phyloP scores from a whole-genome alignment of 768 basidiomycete species.

The Lentinula detonsa region DNA sequence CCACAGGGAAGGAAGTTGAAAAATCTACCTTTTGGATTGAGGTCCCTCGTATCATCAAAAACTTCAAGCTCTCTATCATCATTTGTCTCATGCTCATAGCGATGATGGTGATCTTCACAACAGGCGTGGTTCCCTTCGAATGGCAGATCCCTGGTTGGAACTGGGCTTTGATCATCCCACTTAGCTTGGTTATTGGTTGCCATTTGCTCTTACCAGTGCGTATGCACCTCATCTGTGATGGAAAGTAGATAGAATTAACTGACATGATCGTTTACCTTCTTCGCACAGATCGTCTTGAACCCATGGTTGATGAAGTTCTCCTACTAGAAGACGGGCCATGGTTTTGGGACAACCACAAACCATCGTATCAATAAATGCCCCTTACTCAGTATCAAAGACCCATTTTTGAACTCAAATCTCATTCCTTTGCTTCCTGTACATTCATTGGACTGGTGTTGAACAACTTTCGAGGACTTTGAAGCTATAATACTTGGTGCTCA shows the following conservation, averaged over 20 bases:
- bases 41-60: slow-evolving; percentile 75
- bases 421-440: not conserved
- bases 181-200: slow-evolving; percentile 60
- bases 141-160: slow-evolving; percentile 62
- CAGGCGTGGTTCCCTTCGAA: slow-evolving; percentile 48
- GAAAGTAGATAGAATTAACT: not conserved
- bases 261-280: slow-evolving; percentile 8
- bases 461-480: too few relatives aligned
- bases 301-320: slow-evolving; percentile 86
- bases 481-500: too few relatives aligned
- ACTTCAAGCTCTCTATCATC: slow-evolving; percentile 71
- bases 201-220: slow-evolving; percentile 67
- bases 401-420: not conserved
- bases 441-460: too few relatives aligned
- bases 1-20: slow-evolving; percentile 75
- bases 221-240: slow-evolving; percentile 15
- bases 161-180: slow-evolving; percentile 72
- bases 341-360: too few relatives aligned
- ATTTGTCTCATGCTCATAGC: slow-evolving; percentile 54
- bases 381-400: too few relatives aligned
- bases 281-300: slow-evolving; percentile 64
- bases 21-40: slow-evolving; percentile 88
- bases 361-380: too few relatives aligned
- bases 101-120: slow-evolving; percentile 57
- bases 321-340: slow-evolving; percentile 23